Evolutionary conservation across 2,329 filamentous ascomycete genomes (phyloP), one percentile per base, ranked within the genome.

Genomic region (Aspergillus aculeatinus): DNA sequence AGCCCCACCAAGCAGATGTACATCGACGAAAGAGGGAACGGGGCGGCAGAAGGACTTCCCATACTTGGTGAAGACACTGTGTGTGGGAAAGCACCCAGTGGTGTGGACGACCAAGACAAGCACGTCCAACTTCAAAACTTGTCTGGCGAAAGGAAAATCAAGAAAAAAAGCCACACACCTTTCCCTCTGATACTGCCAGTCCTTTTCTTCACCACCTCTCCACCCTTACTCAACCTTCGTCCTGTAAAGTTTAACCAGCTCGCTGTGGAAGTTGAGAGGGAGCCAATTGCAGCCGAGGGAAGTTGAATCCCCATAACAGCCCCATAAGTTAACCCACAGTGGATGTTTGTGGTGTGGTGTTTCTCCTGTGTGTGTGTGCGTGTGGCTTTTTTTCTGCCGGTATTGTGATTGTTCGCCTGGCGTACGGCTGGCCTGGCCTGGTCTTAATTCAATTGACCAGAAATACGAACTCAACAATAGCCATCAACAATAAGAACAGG

Each of bases 1-100:
- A 63, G 59, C 62, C 55, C 54, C 48, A 57, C 39, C 29, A 29
- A 29, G 25, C 21, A 49, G 54, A 48, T 59, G 59, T 60, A 65
- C 58, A 57, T 54, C 54, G 60, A 63, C 58, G 48, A 60, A 59
- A 60, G 49, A 52, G 23, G 51, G 23, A 57, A 47, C 47, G 10
- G 31, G 52, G 57, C 14, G 33, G 33, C 12, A 10, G 33, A 12
- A 29, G 9, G 11, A 35, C 14, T 35, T 16, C 12, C 14, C 9
- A 12, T 33, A 9, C 6, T 33, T 12, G 12, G 31, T 33, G 31
- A 33, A 23, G 23, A 23, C 23, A 23, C 27, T 29, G 27, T n/a
- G n/a, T n/a, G n/a, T 35, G 11, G 19, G 14, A 31, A 29, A 42
- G 35, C 39, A 25, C 10, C 11, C 21, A 21, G 25, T 33, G 12